Evolutionary conservation across 495 filamentous ascomycete species (phyloP), one percentile per base, ranked within the genome.

Genomic region (Platismatia glauca): DNA sequence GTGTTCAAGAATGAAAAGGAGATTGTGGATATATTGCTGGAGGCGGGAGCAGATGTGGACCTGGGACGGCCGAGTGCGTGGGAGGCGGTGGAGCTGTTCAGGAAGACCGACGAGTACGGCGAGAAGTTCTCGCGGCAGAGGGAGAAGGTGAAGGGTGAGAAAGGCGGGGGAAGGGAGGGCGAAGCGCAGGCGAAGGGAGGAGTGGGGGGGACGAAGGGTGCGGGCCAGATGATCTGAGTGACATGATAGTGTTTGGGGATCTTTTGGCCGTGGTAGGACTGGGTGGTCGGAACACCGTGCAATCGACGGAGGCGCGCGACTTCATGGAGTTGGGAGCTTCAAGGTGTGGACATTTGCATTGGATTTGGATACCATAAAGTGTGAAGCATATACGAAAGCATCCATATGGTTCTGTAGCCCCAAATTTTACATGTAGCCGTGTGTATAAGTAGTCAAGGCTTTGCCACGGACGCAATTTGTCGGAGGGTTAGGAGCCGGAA

Each of bases 1-100:
- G 76, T 84, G 20, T 84, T 84, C 64, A 84, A 84, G 69, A 75
- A 73, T 33, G 80, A 82, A 62, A 75, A 73, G 59, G 75, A 59
- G 8, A 57, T 68, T 52, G 56, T 66, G 9, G 58, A 61, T 16
- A 33, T 63, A 3, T 65, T 83, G 35, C 62, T 82, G 12, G 74
- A 75, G 31, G 76, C 74, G 0, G 80, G 79, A 4, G 80, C 79
- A 8, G 80, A 82, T 66, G 78, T 78, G 6, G 77, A 80, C 6
- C 65, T 74, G 62, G 80, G 81, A 2, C 62, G 69, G 8, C 81
- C 80, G 18, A 78, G 75, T 31, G 78, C 81, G 2, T 61, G 76
- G 37, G 71, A 79, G 31, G 78, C 78, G 53, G 66, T 82, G 7
- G 67, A 65, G 38, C 73, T 82, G 70, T 84, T 84, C 59, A 76